Evolutionary conservation across 441 rosid species (phyloP), one percentile per base, ranked within the genome.

Genomic region (Populus hybrid): DNA sequence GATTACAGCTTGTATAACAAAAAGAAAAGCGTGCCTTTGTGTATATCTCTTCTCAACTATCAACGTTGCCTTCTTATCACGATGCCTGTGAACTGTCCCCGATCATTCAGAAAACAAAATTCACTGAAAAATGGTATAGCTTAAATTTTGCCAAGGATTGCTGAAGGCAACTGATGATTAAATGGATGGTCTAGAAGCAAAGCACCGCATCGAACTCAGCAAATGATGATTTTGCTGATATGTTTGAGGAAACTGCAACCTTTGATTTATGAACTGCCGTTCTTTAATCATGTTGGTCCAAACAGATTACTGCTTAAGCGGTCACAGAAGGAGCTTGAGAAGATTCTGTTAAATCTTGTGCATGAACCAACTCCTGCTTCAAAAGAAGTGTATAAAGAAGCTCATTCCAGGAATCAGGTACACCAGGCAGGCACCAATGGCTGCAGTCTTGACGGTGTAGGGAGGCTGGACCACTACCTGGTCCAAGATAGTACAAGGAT

Each of bases 341-440:
- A 67, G 63, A 57, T 71, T 72, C 73, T 36, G 73, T 63, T n/a
- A 67, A 68, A 35, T 75, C 78, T 69, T 23, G 59, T 1, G 64
- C 9, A 38, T 46, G 57, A 57, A 32, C 20, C 0, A 76, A 63
- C 74, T 88, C 88, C 73, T 63, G 63, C 82, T 87, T 85, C 42
- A 90, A 87, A 74, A 86, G 70, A 74, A 87, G 82, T 0, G 92
- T 89, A 74, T 84, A 89, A 63, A 89, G 85, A 72, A 91, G 87
- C 83, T 88, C 92, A 70, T 91, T 90, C 95, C 91, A 91, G 2
- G 89, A 78, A 79, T 91, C 93, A 18, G 95, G 95, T n/a, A 90
- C 89, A 3, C 95, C 91, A 8, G 93, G 93, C 81, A 91, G 81
- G 85, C 92, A 91, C 92, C 93, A 87, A 32, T 87, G 92, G 82